Conservation (phyloP, 2,329 filamentous ascomycete species). For the Lasiodiplodia sp. region DNA sequence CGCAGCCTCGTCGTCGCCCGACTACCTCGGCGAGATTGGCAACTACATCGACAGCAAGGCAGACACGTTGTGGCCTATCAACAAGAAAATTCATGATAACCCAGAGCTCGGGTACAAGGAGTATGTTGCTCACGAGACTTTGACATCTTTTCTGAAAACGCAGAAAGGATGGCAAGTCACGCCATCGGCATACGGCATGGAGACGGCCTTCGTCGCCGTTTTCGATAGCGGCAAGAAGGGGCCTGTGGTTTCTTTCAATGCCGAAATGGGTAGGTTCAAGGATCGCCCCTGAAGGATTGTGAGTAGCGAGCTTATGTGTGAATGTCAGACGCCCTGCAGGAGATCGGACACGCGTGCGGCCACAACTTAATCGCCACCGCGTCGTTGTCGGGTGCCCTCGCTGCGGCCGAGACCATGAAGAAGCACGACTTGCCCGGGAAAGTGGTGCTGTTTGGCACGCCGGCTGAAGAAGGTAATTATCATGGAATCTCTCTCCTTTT, state of each 20-base stretch:
- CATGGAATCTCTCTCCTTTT: background rate
- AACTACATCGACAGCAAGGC: slow-evolving; percentile 51
- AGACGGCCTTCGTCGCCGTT: slow-evolving; percentile 61
- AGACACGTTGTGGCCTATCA: slow-evolving; percentile 53
- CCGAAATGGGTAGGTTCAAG: slow-evolving; percentile 41
- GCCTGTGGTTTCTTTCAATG: slow-evolving; percentile 55
- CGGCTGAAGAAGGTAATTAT: slow-evolving; percentile 50
- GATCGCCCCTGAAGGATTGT: background rate
- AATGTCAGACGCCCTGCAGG: slow-evolving; percentile 46
- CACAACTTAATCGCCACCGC: slow-evolving; percentile 55
- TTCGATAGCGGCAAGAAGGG: slow-evolving; percentile 57
- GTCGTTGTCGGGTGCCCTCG: slow-evolving; percentile 49
- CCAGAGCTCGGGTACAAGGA: slow-evolving; percentile 60
- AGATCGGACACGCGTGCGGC: slow-evolving; percentile 54
- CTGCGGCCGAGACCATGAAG: slow-evolving; percentile 42
- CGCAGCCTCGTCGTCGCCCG: background rate
- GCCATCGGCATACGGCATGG: slow-evolving; percentile 59
- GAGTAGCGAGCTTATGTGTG: background rate
- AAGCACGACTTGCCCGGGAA: slow-evolving; percentile 43
- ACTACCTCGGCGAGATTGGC: slow-evolving; percentile 42
- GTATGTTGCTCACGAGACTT: slow-evolving; percentile 57
- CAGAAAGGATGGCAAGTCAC: slow-evolving; percentile 60
- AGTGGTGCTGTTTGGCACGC: slow-evolving; percentile 53
- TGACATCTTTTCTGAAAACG: slow-evolving; percentile 57
- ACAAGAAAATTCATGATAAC: slow-evolving; percentile 60